Conservation (phyloP, 345 rosid species). For the Microcos paniculata region DNA sequence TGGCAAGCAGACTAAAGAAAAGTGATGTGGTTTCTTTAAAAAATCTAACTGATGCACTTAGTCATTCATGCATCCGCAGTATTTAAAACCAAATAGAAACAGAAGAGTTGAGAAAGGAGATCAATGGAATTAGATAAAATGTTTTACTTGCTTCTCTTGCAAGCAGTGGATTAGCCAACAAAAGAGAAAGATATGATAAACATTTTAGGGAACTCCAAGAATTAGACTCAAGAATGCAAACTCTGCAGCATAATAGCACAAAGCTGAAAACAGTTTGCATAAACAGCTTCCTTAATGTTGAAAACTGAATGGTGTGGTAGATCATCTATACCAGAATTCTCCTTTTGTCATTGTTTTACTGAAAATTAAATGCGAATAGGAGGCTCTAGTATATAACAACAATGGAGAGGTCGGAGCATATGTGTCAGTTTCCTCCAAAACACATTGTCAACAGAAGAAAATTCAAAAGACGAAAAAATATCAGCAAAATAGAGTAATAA, state of each 20-base stretch:
- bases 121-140: neutral
- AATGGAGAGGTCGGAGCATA: neutral
- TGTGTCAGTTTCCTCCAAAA: neutral
- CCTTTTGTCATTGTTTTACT: neutral
- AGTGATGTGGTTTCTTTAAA: neutral
- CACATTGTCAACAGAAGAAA: neutral
- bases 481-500: neutral
- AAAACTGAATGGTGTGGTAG: neutral
- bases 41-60: neutral
- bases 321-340: neutral
- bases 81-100: neutral
- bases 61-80: neutral
- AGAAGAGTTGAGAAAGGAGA: neutral
- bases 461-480: neutral
- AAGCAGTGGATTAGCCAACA: neutral
- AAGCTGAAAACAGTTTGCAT: neutral
- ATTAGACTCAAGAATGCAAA: neutral
- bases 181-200: neutral
- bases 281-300: neutral
- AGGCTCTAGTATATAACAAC: slow-evolving; percentile 1
- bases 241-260: neutral
- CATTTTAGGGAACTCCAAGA: neutral
- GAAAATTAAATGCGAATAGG: neutral
- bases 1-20: neutral
- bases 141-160: neutral